Evolutionary conservation across 441 rosid genomes (phyloP).

Genomic region (Arabidopsis hybrid): DNA sequence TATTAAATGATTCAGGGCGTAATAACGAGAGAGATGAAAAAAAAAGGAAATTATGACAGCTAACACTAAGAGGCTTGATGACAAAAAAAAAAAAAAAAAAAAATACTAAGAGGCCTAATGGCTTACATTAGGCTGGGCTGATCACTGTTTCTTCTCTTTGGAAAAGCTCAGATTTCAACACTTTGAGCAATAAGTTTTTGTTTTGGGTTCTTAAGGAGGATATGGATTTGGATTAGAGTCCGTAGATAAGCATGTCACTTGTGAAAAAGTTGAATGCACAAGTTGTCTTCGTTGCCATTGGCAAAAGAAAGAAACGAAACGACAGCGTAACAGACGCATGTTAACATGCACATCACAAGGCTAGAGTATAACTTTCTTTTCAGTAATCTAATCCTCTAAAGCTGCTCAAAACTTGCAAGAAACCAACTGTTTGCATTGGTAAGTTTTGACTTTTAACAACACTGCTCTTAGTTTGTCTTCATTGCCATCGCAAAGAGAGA

Average conservation of each 20-base stretch:
- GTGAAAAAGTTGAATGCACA: background rate
- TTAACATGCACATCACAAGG: slow-evolving; percentile 4
- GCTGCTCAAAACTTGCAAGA: slow-evolving; percentile 14
- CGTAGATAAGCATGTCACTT: background rate
- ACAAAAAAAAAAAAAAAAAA: too few relatives aligned
- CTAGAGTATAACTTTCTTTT: background rate
- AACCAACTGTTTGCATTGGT: slow-evolving; percentile 7
- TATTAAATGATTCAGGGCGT: too few relatives aligned
- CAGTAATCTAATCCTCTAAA: slow-evolving; percentile 32
- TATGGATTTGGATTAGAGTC: background rate
- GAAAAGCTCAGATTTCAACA: background rate
- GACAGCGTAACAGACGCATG: background rate
- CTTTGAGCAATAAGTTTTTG: background rate
- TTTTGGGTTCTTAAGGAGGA: background rate
- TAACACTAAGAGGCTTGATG: background rate
- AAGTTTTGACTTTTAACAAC: background rate
- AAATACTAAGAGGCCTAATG: background rate
- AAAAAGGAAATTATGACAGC: too few relatives aligned
- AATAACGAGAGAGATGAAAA: too few relatives aligned
- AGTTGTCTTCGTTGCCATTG: slow-evolving; percentile 6
- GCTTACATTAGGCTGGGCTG: background rate
- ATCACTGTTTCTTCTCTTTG: background rate
- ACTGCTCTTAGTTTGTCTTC: slow-evolving; percentile 7
- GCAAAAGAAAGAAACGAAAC: background rate
- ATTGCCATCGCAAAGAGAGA: background rate